Base-by-base conservation (phyloP, 768 basidiomycete genomes). In the Lentinula boryana region DNA sequence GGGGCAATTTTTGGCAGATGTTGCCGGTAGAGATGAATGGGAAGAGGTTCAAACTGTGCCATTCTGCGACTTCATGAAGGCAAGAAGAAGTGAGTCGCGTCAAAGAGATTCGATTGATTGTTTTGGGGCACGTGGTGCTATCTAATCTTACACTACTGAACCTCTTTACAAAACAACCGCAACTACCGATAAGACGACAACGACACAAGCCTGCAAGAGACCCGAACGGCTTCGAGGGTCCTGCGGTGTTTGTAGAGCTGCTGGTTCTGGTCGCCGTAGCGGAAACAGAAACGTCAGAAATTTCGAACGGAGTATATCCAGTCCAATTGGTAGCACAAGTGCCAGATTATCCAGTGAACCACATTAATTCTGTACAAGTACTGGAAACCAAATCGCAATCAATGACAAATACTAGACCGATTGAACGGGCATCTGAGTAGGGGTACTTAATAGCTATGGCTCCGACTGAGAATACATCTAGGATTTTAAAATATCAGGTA, bases 1-100 rank as follows among this genome's bases (percentile, higher is more conserved):
- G 63, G 13, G 63, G 40, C 40, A 36, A n/a, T 36, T 41, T 51
- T 43, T 27, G 55, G 40, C 12, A 15, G n/a, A 43, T 43, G 9
- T 32, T 18, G n/a, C 3, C 21, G 55, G 27, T 40, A 44, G 16
- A 56, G 55, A 23, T 43, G 38, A 15, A 56, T 15, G 9, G 55
- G 55, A 5, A 56, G n/a, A 23, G 55, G 55, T 12, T 56, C 55
- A 43, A 56, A 43, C 55, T 16, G 55, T n/a, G 55, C 55, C 55
- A 56, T 56, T 38, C 27, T 40, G 55, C 55, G 40, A 41, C 53
- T 38, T 35, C 18, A 54, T 40, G n/a, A 23, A 38, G 4, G 31
- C 43, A 44, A n/a, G 7, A 8, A 8, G 43, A 21, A 16, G 43
- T n/a, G 15, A 2, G 15, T 5, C 15, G 43, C 7, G n/a, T 44